phyloP scores from a whole-genome alignment of 345 rosid species.

The Orychophragmus violaceus region DNA sequence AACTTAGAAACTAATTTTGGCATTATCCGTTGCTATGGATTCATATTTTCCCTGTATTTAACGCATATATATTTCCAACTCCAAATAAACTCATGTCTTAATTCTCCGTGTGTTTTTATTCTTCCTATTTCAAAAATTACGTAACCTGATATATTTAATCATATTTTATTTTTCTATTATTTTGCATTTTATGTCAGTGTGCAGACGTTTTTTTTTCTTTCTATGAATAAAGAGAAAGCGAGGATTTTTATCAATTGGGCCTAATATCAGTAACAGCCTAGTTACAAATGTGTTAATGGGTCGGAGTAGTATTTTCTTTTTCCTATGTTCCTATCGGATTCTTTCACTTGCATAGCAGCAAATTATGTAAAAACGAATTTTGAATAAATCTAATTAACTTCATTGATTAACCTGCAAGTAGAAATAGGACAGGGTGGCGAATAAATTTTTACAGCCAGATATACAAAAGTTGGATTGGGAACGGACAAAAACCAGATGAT shows the following conservation, averaged over 20 bases:
- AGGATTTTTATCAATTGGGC: not conserved
- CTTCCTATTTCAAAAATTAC: not conserved
- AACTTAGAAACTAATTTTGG: no score
- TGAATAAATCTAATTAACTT: not conserved
- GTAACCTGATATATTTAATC: not conserved
- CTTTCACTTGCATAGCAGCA: not conserved
- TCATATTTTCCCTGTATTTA: no score
- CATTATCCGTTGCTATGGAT: no score
- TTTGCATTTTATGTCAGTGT: not conserved
- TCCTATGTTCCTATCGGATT: not conserved
- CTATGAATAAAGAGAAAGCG: not conserved
- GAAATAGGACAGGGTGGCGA: not conserved
- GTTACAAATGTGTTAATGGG: not conserved
- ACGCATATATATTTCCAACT: not conserved
- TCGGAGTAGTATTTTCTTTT: not conserved
- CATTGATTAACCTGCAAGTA: not conserved
- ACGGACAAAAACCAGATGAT: not conserved
- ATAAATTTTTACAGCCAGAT: not conserved
- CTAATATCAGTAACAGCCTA: not conserved
- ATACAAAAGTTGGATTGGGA: not conserved
- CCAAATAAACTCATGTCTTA: not conserved
- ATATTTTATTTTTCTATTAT: not conserved
- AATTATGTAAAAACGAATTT: not conserved
- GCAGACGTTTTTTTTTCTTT: not conserved
- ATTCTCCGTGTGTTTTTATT: not conserved